Conservation (phyloP, 2,329 filamentous ascomycete genomes). For the Bipolaris victoriae region DNA sequence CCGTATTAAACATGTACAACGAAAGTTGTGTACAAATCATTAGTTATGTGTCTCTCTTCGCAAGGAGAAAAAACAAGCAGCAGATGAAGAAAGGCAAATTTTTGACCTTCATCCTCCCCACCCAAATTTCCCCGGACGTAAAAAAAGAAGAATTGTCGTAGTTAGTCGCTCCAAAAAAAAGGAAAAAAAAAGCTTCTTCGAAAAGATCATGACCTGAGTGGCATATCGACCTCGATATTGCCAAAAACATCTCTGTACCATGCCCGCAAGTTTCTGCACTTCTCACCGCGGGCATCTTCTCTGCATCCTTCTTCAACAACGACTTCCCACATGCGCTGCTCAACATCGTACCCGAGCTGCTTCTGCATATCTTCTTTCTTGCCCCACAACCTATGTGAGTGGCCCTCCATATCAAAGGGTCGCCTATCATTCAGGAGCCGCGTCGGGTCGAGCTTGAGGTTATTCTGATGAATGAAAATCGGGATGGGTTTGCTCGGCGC, state of each 20-base stretch:
- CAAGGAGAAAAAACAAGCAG: too few relatives aligned
- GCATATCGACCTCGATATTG: neutral
- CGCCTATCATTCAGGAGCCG: conserved; percentile 17
- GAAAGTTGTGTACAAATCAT: neutral
- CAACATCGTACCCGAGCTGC: conserved; percentile 34
- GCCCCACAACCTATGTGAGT: conserved; percentile 31
- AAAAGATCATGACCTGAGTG: neutral
- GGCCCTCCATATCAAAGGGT: conserved; percentile 16
- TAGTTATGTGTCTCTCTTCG: neutral
- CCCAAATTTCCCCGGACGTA: too few relatives aligned
- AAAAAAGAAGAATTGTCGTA: too few relatives aligned
- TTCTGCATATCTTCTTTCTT: conserved; percentile 16
- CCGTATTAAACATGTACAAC: too few relatives aligned
- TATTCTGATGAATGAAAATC: conserved; percentile 33
- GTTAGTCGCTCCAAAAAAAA: too few relatives aligned
- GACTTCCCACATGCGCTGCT: conserved; percentile 33
- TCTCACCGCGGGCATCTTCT: conserved; percentile 9
- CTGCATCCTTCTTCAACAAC: conserved; percentile 32
- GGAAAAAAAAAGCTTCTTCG: neutral
- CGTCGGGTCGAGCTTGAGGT: conserved; percentile 25
- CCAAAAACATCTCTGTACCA: conserved; percentile 30
- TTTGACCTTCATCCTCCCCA: neutral
- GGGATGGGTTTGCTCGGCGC: conserved; percentile 14
- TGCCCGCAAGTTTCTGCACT: conserved; percentile 18
- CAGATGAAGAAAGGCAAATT: too few relatives aligned